phyloP scores from a whole-genome alignment of 2,329 filamentous ascomycete species.

The Exophiala mesophila region DNA sequence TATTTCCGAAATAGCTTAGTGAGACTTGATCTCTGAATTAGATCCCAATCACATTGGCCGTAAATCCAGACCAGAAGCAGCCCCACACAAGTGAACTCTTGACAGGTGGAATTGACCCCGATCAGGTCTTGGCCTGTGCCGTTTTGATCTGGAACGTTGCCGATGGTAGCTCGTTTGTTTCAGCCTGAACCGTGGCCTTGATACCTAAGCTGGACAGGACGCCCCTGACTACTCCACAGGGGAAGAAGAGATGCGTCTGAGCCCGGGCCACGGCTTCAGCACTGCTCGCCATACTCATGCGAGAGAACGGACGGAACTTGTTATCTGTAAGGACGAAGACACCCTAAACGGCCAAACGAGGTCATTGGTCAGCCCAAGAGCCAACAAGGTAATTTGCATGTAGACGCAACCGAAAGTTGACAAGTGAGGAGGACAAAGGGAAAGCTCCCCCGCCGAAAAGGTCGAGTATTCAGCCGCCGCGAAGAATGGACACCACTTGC shows the following conservation, averaged over 20 bases:
- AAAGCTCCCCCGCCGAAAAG: too few species aligned
- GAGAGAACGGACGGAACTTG: conserved; percentile 77
- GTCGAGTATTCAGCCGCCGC: too few species aligned
- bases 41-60: too few species aligned
- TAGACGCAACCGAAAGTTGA: background rate
- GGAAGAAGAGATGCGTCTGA: conserved; percentile 81
- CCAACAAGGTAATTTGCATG: background rate
- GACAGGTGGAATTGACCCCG: too few species aligned
- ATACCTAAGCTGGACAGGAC: conserved; percentile 91
- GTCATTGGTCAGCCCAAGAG: background rate
- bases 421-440: background rate
- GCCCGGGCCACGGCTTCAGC: conserved; percentile 69
- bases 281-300: conserved; percentile 80
- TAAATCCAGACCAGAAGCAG: too few species aligned
- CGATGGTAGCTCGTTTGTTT: conserved; percentile 76
- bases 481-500: too few species aligned
- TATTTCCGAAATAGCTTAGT: too few species aligned
- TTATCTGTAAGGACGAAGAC: conserved; percentile 96
- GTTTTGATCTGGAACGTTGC: conserved; percentile 97
- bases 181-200: conserved; percentile 83
- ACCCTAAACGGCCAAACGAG: conserved; percentile 49
- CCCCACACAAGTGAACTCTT: too few species aligned
- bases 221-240: conserved; percentile 85
- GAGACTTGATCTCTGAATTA: too few species aligned
- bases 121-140: conserved; percentile 16